Evolutionary conservation across 768 basidiomycete genomes (phyloP).

Genomic region (Mrakia blollopis): DNA sequence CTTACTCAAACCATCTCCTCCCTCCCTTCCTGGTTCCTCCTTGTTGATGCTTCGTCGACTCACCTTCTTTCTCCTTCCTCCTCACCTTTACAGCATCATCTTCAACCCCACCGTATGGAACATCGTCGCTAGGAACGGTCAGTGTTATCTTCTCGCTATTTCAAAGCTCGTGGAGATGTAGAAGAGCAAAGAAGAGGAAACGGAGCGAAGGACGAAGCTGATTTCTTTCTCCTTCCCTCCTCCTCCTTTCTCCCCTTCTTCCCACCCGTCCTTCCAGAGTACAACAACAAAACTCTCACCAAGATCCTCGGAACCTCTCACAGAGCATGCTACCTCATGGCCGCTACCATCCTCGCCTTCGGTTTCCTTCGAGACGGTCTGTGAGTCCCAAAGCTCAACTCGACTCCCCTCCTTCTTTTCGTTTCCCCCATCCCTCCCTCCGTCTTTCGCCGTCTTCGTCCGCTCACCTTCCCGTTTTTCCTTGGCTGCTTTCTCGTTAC

Average conservation of each 20-base stretch:
- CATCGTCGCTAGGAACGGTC: conserved; percentile 85
- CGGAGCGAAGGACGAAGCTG: background rate
- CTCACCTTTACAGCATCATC: conserved; percentile 50
- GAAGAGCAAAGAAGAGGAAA: background rate
- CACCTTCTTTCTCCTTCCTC: background rate
- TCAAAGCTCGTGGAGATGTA: background rate
- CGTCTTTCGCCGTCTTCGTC: background rate
- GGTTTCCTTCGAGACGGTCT: conserved; percentile 80
- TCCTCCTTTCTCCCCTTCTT: too few species aligned
- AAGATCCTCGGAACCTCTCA: conserved; percentile 68
- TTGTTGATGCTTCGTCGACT: background rate
- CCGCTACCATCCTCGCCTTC: conserved; percentile 73
- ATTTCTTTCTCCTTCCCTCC: background rate
- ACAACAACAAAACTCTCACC: conserved; percentile 81
- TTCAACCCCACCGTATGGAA: conserved; percentile 98
- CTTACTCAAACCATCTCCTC: background rate
- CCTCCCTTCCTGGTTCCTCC: background rate
- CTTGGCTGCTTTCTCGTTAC: background rate
- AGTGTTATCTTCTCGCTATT: conserved; percentile 37
- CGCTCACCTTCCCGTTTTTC: background rate
- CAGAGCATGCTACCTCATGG: conserved; percentile 80
- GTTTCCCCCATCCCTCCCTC: background rate
- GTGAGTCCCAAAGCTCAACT: conserved; percentile 52
- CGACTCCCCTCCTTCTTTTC: too few species aligned
- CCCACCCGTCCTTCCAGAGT: conserved; percentile 49